phyloP scores from a whole-genome alignment of 2,329 filamentous ascomycete species.

The Penicillium italicum region DNA sequence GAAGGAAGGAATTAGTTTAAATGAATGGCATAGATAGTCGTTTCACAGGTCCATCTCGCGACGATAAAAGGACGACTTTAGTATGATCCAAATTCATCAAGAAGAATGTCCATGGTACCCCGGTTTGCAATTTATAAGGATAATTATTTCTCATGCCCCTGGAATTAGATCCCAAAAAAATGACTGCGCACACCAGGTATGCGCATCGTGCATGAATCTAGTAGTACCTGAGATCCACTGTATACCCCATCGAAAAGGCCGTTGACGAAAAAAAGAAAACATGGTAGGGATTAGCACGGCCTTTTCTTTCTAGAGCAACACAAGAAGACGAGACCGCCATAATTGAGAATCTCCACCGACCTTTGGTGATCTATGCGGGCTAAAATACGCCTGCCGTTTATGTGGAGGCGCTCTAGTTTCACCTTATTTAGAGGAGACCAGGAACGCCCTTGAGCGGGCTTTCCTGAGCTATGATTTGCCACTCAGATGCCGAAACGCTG shows the following conservation, averaged over 20 bases:
- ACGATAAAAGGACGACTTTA: neutral
- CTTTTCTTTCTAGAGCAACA: neutral
- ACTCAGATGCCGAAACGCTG: no score
- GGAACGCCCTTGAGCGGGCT: neutral
- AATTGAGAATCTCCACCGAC: neutral
- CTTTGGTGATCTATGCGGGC: neutral
- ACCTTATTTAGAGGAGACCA: neutral
- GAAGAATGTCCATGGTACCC: neutral
- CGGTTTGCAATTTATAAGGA: neutral
- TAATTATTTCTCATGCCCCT: neutral
- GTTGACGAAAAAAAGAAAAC: neutral
- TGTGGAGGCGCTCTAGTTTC: neutral
- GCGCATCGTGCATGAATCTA: slow-evolving; percentile 6
- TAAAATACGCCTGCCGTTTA: neutral
- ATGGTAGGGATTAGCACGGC: neutral
- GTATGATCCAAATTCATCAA: neutral
- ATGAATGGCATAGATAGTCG: neutral
- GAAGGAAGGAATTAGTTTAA: neutral
- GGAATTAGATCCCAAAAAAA: slow-evolving; percentile 2
- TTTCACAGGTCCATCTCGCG: neutral
- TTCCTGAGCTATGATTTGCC: neutral
- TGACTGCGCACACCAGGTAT: neutral
- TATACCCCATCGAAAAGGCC: neutral
- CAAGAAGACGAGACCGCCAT: neutral
- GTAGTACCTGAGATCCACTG: neutral